These are phyloP conservation scores for Arxiozyma slooffiae DNA, from an alignment of 1,139 yeast species.

Conservation along the genomic window DNA sequence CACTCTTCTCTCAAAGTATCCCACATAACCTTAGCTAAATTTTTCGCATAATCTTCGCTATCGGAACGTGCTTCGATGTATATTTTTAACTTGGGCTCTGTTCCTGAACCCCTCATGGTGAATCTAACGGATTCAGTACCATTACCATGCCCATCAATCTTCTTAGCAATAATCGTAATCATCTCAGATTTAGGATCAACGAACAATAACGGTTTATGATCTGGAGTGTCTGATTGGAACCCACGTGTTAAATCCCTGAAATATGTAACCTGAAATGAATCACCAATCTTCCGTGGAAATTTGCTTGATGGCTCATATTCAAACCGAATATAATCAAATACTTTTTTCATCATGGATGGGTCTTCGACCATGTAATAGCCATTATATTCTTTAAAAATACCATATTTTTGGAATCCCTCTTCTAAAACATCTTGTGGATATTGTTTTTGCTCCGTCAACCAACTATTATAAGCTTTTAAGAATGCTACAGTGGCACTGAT, in stretches of 20 bases:
- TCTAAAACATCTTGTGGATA: conserved; percentile 41
- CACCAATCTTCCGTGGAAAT: conserved; percentile 31
- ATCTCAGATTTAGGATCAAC: conserved; percentile 67
- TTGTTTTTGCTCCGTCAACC: conserved; percentile 22
- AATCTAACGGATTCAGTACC: conserved; percentile 41
- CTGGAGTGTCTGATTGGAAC: conserved; percentile 57
- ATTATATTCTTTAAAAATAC: conserved; percentile 75
- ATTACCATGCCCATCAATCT: conserved; percentile 4
- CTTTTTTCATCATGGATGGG: conserved; percentile 39
- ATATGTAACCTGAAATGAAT: conserved; percentile 40
- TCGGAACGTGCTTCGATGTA: conserved; percentile 70
- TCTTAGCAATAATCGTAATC: conserved; percentile 53
- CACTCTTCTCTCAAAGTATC: conserved; percentile 42
- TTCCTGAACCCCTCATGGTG: conserved; percentile 90
- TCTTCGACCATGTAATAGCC: conserved; percentile 70
- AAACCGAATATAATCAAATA: conserved; percentile 44
- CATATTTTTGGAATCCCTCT: conserved; percentile 54
- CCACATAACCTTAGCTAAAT: conserved; percentile 62
- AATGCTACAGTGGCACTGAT: conserved; percentile 73
- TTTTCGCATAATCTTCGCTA: conserved; percentile 38
- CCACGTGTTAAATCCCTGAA: conserved; percentile 87
- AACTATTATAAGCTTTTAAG: conserved; percentile 51
- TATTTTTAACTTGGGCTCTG: conserved; percentile 89
- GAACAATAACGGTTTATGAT: conserved; percentile 56
- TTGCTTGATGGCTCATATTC: conserved; percentile 11